phyloP scores from a whole-genome alignment of 306 rosid genomes.

The barrel medic (Medicago truncatula) region MtrunA17r5.0-ANR NC_053048.1:54525001-54525500 shows the following conservation, averaged over 20 bases:
- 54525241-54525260: slow-evolving; percentile 13
- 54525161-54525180: no score
- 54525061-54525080: no score
- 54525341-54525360: background rate
- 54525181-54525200: no score
- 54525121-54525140: no score
- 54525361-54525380: background rate
- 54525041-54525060: no score
- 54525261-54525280: slow-evolving; percentile 19
- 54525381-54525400: slow-evolving; percentile 13
- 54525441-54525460: background rate
- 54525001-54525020: no score
- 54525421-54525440: background rate
- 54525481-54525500: no score
- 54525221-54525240: background rate
- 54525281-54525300: slow-evolving; percentile 25
- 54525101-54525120: no score
- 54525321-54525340: background rate
- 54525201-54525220: no score
- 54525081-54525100: no score
- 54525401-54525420: slow-evolving; percentile 16
- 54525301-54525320: slow-evolving; percentile 13
- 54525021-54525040: no score
- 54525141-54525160: no score
- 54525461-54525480: background rate